phyloP scores from a whole-genome alignment of 176 grass and related monocot species.

The Alopecurus myosuroides region DNA sequence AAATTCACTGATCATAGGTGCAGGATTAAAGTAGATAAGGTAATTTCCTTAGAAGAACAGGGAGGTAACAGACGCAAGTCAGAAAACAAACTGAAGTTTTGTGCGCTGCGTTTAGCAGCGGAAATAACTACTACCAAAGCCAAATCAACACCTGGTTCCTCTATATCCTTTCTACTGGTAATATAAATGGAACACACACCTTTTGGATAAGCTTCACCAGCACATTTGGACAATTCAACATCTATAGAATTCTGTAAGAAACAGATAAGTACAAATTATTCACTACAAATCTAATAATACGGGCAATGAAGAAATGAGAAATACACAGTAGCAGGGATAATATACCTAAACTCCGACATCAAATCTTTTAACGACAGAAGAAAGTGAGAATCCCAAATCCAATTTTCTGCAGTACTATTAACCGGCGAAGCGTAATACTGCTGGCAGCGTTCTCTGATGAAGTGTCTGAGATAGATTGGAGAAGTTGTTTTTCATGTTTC shows the following conservation, averaged over 20 bases:
- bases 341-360: constrained; percentile 64
- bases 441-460: not conserved
- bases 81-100: constrained; percentile 71
- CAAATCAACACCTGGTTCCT: constrained; percentile 86
- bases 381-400: not conserved
- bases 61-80: not conserved
- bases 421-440: not conserved
- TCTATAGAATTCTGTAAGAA: constrained; percentile 60
- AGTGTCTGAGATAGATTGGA: not conserved
- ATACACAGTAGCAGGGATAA: constrained; percentile 3
- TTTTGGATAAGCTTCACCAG: constrained; percentile 81
- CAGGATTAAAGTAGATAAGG: not conserved
- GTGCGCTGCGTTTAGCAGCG: constrained; percentile 71
- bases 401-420: not conserved
- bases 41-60: not conserved
- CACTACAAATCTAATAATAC: not conserved
- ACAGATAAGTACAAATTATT: constrained; percentile 12
- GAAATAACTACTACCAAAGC: constrained; percentile 68
- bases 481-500: not conserved
- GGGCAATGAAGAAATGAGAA: constrained; percentile 6
- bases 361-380: not conserved
- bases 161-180: constrained; percentile 68
- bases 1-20: constrained; percentile 1
- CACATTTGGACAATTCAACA: constrained; percentile 82
- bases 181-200: constrained; percentile 82